These are phyloP conservation scores for Magnusiomyces tetraspermus DNA, from an alignment of 1,139 yeast species.

Conservation along the genomic window DNA sequence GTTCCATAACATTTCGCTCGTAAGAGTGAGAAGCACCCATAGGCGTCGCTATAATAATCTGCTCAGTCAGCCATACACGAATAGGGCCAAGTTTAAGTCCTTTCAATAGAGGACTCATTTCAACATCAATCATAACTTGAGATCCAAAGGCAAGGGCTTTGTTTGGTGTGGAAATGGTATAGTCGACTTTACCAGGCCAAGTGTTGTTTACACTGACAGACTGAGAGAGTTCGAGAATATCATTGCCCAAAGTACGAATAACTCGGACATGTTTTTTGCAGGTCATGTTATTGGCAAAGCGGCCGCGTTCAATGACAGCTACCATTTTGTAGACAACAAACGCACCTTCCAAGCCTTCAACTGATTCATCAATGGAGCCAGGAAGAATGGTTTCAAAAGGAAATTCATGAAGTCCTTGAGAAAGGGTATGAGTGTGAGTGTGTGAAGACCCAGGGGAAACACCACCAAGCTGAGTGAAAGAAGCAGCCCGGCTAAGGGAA, in stretches of 20 bases:
- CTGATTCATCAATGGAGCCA: constrained; percentile 76
- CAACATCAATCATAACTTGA: constrained; percentile 55
- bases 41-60: constrained; percentile 52
- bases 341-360: constrained; percentile 85
- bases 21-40: constrained; percentile 38
- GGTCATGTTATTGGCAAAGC: constrained; percentile 56
- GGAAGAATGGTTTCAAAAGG: constrained; percentile 84
- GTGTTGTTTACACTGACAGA: constrained; percentile 91
- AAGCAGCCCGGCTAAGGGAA: constrained; percentile 6
- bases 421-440: constrained; percentile 28
- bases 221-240: constrained; percentile 79
- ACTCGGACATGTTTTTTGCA: constrained; percentile 70
- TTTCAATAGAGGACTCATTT: constrained; percentile 70
- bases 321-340: constrained; percentile 68
- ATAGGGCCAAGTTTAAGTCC: constrained; percentile 71
- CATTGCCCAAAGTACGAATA: constrained; percentile 82
- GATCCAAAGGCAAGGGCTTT: constrained; percentile 90
- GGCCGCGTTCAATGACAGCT: constrained; percentile 75
- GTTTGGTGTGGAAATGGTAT: constrained; percentile 75
- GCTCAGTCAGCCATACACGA: constrained; percentile 57
- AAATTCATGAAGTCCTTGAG: constrained; percentile 78
- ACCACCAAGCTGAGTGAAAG: neutral
- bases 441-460: constrained; percentile 3
- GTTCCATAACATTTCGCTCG: constrained; percentile 48
- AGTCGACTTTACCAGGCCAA: constrained; percentile 94